phyloP scores from a whole-genome alignment of 2,329 filamentous ascomycete genomes.

The Claviceps quebecensis region DNA sequence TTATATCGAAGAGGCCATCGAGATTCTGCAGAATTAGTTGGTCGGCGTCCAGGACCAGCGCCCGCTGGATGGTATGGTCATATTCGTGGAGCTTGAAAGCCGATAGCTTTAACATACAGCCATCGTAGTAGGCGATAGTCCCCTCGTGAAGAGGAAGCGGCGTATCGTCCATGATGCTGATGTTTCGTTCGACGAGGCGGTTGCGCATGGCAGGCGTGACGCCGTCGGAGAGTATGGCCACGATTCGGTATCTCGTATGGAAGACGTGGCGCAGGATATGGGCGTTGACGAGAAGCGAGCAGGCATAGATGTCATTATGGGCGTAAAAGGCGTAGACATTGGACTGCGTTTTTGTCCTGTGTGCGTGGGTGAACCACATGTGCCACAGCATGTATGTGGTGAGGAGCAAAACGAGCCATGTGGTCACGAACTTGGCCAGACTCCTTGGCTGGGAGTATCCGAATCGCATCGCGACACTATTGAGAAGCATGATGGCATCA shows the following conservation, averaged over 20 bases:
- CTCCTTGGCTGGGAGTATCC: neutral
- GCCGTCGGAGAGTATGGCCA: slow-evolving; percentile 6
- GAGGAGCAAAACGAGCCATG: neutral
- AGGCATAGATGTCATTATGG: slow-evolving; percentile 9
- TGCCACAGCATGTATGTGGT: neutral
- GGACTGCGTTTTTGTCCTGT: neutral
- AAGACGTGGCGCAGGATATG: slow-evolving; percentile 5
- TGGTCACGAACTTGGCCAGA: neutral
- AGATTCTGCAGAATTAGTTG: slow-evolving; percentile 9
- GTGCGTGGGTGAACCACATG: neutral
- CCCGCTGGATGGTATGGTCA: slow-evolving; percentile 3
- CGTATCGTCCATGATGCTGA: slow-evolving; percentile 4
- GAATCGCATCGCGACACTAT: neutral
- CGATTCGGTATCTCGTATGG: slow-evolving; percentile 5
- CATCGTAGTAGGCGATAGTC: slow-evolving; percentile 4
- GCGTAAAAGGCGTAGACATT: slow-evolving; percentile 12
- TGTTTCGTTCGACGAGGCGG: neutral
- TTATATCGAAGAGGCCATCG: slow-evolving; percentile 7
- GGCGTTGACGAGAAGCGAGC: slow-evolving; percentile 9
- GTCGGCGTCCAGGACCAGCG: slow-evolving; percentile 9
- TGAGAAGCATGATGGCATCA: neutral
- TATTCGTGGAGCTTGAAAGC: slow-evolving; percentile 9
- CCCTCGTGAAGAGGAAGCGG: slow-evolving; percentile 6
- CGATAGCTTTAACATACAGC: slow-evolving; percentile 9
- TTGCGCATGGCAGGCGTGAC: slow-evolving; percentile 6